Percentiles rank a stretch among this genome's conserved stretches.
Conservation (phyloP, 148 eudicot species). For the Silene conica region DNA sequence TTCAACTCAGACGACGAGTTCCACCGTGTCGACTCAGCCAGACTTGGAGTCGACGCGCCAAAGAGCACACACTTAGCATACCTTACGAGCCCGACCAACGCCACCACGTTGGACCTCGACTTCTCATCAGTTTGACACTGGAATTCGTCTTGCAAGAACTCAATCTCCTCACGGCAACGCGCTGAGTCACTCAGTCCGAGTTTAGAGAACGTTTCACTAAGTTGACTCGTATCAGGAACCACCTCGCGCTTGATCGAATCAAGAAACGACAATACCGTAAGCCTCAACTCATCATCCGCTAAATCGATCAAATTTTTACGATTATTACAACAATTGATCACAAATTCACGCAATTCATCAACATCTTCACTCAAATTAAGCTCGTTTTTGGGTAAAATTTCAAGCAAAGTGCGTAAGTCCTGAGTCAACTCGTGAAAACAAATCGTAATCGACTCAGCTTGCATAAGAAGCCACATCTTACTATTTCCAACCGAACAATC, state of each 20-base stretch:
- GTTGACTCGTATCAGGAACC: constrained; percentile 52
- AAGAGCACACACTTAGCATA: constrained; percentile 79
- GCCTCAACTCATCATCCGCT: constrained; percentile 32
- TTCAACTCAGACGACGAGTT: constrained; percentile 40
- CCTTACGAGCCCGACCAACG: constrained; percentile 71
- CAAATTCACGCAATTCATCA: constrained; percentile 49
- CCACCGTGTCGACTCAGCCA: constrained; percentile 27
- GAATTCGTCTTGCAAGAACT: constrained; percentile 70
- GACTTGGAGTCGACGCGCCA: constrained; percentile 47
- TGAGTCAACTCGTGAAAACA: constrained; percentile 55
- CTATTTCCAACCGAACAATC: constrained; percentile 68
- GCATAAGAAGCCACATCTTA: constrained; percentile 70
- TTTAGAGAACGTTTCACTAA: constrained; percentile 37
- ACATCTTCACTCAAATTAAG: constrained; percentile 61
- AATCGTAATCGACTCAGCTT: constrained; percentile 36
- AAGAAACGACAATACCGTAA: constrained; percentile 44
- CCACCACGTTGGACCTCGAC: constrained; percentile 47
- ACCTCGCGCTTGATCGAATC: constrained; percentile 54
- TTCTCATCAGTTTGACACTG: constrained; percentile 64
- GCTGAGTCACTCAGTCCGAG: constrained; percentile 61
- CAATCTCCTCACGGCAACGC: constrained; percentile 66
- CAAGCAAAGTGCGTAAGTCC: constrained; percentile 67
- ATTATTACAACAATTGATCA: constrained; percentile 51
- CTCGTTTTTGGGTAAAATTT: constrained; percentile 55
- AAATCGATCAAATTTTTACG: constrained; percentile 35